Percentiles rank a stretch among this genome's conserved stretches.
These are phyloP conservation scores for Candida alai DNA, from an alignment of 805 yeast genomes.

Conservation along the genomic window DNA sequence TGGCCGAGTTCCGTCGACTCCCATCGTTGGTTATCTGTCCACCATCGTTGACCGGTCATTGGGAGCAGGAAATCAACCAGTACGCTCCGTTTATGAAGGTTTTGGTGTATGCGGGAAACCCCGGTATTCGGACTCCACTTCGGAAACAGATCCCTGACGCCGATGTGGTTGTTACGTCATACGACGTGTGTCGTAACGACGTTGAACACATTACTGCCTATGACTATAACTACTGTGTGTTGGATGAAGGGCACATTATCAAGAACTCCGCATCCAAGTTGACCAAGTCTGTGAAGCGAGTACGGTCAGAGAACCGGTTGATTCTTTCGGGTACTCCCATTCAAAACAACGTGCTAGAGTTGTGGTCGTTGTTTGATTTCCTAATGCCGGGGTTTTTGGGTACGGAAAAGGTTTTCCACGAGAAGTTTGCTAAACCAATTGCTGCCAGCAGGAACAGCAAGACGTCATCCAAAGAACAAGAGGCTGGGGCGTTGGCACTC, in stretches of 20 bases:
- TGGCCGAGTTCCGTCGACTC: conserved; percentile 64
- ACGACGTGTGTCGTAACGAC: conserved; percentile 95
- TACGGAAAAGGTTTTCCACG: conserved; percentile 89
- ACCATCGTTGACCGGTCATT: conserved; percentile 96
- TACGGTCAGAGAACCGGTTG: conserved; percentile 84
- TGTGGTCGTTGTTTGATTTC: conserved; percentile 97
- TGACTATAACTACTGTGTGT: conserved; percentile 88
- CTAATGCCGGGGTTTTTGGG: conserved; percentile 99
- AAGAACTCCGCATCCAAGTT: conserved; percentile 87
- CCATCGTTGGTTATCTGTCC: conserved; percentile 93
- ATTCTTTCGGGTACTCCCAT: conserved; percentile 96
- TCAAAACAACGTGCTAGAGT: conserved; percentile 91
- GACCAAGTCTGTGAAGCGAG: conserved; percentile 79
- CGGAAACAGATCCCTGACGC: conserved; percentile 48
- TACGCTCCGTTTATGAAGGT: conserved; percentile 86
- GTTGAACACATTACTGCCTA: conserved; percentile 53
- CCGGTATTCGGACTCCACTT: conserved; percentile 59
- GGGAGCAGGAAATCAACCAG: conserved; percentile 92
- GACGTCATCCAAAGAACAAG: conserved; percentile 89
- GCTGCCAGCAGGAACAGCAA: conserved; percentile 89
- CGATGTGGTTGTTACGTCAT: conserved; percentile 92
- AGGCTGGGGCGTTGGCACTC: conserved; percentile 91
- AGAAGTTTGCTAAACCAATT: conserved; percentile 95
- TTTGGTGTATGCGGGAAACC: conserved; percentile 91
- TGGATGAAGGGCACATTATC: conserved; percentile 97